Conservation (phyloP, 148 eudicot genomes). For the Camellia lanceoleosa region DNA sequence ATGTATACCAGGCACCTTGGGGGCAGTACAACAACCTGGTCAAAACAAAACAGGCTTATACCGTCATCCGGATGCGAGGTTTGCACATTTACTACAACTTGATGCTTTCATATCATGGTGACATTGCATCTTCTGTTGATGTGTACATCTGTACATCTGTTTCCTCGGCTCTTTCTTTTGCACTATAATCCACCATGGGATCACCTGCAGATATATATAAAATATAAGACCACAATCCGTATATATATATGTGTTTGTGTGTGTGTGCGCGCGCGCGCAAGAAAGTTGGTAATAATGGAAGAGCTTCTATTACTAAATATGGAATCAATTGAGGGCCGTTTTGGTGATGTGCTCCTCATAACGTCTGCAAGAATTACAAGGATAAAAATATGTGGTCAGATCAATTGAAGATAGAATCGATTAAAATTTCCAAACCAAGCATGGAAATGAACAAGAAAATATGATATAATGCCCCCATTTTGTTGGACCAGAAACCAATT, state of each 20-base stretch:
- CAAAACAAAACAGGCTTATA: slow-evolving; percentile 34
- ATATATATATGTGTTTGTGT: too few species aligned
- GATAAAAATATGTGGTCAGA: not conserved
- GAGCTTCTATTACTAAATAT: slow-evolving; percentile 40
- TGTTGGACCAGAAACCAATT: not conserved
- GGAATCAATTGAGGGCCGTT: slow-evolving; percentile 52
- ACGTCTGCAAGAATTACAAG: slow-evolving; percentile 40
- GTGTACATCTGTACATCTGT: slow-evolving; percentile 64
- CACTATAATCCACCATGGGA: slow-evolving; percentile 33
- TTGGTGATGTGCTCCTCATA: slow-evolving; percentile 59
- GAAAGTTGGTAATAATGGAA: not conserved
- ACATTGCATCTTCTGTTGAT: slow-evolving; percentile 64
- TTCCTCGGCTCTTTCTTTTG: slow-evolving; percentile 42
- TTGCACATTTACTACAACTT: not conserved
- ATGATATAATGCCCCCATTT: not conserved
- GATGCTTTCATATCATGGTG: slow-evolving; percentile 30
- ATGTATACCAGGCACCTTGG: slow-evolving; percentile 10
- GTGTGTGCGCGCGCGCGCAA: not conserved
- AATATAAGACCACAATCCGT: slow-evolving; percentile 16
- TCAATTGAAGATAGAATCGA: too few species aligned
- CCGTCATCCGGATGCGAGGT: slow-evolving; percentile 21
- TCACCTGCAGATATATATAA: slow-evolving; percentile 35
- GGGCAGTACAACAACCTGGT: slow-evolving; percentile 12
- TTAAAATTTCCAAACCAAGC: not conserved
- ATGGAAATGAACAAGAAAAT: too few species aligned